A percentile compares a stretch with the other conserved stretches of the same genome.
These are phyloP conservation scores for Drosera capensis DNA, from an alignment of 148 eudicot species.

Conservation along the genomic window DNA sequence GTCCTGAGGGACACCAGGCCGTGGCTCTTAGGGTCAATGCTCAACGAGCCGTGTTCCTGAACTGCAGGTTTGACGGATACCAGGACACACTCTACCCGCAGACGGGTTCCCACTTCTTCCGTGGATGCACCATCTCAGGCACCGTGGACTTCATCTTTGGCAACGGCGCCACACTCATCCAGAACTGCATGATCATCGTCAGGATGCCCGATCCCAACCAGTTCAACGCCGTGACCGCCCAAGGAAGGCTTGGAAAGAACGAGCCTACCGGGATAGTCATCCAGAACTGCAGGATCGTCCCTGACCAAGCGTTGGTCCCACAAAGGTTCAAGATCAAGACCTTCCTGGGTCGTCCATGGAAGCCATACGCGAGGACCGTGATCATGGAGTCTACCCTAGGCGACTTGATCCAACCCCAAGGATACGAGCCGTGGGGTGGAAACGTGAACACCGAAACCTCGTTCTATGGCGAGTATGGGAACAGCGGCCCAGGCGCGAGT, in stretches of 20 bases:
- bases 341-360: slow-evolving; percentile 41
- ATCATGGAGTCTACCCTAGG: slow-evolving; percentile 23
- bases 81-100: slow-evolving; percentile 24
- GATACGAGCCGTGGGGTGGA: slow-evolving; percentile 28
- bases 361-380: slow-evolving; percentile 21
- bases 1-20: slow-evolving; percentile 29
- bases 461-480: slow-evolving; percentile 20
- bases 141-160: slow-evolving; percentile 29
- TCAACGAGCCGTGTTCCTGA: slow-evolving; percentile 15
- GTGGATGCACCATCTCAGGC: slow-evolving; percentile 22
- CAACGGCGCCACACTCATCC: slow-evolving; percentile 17
- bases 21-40: slow-evolving; percentile 21
- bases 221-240: slow-evolving; percentile 31
- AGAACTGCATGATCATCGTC: slow-evolving; percentile 18
- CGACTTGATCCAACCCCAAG: slow-evolving; percentile 23
- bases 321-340: slow-evolving; percentile 12
- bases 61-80: slow-evolving; percentile 25
- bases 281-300: slow-evolving; percentile 26
- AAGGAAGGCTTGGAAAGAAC: slow-evolving; percentile 10
- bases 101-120: slow-evolving; percentile 14
- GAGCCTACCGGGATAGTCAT: slow-evolving; percentile 23
- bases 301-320: slow-evolving; percentile 12
- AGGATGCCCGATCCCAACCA: slow-evolving; percentile 19
- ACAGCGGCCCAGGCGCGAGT: slow-evolving; percentile 25
- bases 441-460: slow-evolving; percentile 7